Evolutionary conservation across 2,329 filamentous ascomycete genomes (phyloP).

Genomic region (Aspergillus nomiae): DNA sequence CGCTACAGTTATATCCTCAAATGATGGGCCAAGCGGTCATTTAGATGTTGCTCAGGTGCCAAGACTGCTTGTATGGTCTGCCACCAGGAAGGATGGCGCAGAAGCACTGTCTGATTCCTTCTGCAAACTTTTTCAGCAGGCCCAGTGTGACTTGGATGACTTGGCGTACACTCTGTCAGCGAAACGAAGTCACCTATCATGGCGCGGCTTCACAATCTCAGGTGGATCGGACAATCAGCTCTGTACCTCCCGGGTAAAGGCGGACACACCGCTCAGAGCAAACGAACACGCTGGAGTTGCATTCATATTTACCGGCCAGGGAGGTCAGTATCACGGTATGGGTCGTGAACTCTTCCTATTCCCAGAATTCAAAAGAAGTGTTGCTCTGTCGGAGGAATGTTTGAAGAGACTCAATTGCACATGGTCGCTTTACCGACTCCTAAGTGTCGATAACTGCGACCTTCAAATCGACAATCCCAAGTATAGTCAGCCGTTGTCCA

Average conservation of each 20-base stretch:
- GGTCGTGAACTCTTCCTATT: slow-evolving; percentile 38
- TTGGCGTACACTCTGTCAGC: background rate
- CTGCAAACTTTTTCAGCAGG: background rate
- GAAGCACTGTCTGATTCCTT: background rate
- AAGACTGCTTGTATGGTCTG: background rate
- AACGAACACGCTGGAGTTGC: slow-evolving; percentile 18
- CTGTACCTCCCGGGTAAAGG: slow-evolving; percentile 5
- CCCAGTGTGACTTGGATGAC: background rate
- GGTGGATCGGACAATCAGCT: slow-evolving; percentile 13
- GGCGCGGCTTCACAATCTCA: background rate
- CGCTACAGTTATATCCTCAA: too few relatives aligned
- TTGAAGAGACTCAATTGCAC: slow-evolving; percentile 19
- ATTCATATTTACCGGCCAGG: slow-evolving; percentile 47
- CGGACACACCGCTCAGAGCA: slow-evolving; percentile 11
- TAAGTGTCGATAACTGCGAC: too few relatives aligned
- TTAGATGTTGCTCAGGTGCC: background rate
- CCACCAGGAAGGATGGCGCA: too few relatives aligned
- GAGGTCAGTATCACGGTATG: slow-evolving; percentile 48
- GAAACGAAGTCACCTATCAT: background rate
- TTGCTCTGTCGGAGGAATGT: slow-evolving; percentile 10
- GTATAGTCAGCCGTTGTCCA: slow-evolving; percentile 26
- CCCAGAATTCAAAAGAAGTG: slow-evolving; percentile 16
- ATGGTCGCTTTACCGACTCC: slow-evolving; percentile 15
- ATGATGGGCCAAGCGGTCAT: too few relatives aligned
- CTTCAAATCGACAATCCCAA: slow-evolving; percentile 24